phyloP scores from a whole-genome alignment of 331 rosid genomes.

The Dryas integrifolia region DNA sequence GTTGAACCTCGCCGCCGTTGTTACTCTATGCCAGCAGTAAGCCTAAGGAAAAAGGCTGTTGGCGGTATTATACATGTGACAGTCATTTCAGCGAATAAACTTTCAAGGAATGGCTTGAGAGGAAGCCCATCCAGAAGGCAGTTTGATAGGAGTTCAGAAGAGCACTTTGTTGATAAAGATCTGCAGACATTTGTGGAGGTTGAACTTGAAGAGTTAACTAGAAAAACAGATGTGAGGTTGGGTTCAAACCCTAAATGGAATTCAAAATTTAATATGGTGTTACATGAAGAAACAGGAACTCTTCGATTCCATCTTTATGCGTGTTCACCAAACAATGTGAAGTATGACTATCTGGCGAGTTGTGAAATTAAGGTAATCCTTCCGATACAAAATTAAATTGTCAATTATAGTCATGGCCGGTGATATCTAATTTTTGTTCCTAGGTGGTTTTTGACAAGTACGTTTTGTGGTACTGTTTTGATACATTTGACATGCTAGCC shows the following conservation, averaged over 20 bases:
- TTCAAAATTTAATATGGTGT: slow-evolving; percentile 87
- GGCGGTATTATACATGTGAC: slow-evolving; percentile 79
- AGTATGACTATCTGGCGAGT: slow-evolving; percentile 75
- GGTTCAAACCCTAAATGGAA: slow-evolving; percentile 90
- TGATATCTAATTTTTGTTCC: not conserved
- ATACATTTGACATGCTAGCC: not conserved
- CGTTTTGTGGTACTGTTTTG: not conserved
- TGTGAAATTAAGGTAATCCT: slow-evolving; percentile 84
- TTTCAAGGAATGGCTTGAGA: slow-evolving; percentile 61
- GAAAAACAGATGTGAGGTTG: slow-evolving; percentile 62
- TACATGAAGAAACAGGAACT: slow-evolving; percentile 71
- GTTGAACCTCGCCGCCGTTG: slow-evolving; percentile 97
- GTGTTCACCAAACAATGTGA: slow-evolving; percentile 58
- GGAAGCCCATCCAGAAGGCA: slow-evolving; percentile 59
- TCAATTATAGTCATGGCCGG: not conserved
- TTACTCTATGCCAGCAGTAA: slow-evolving; percentile 72
- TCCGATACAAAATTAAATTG: not conserved
- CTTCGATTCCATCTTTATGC: slow-evolving; percentile 77
- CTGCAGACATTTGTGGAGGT: slow-evolving; percentile 87
- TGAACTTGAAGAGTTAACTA: slow-evolving; percentile 72
- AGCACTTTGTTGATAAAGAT: slow-evolving; percentile 50
- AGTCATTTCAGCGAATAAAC: slow-evolving; percentile 75
- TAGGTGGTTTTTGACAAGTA: not conserved
- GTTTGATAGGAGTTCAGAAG: slow-evolving; percentile 50
- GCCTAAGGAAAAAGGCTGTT: slow-evolving; percentile 71